Evolutionary conservation across 2,329 filamentous ascomycete genomes (phyloP), one percentile per base, ranked within the genome.

Genomic region (Trichophyton rubrum): DNA sequence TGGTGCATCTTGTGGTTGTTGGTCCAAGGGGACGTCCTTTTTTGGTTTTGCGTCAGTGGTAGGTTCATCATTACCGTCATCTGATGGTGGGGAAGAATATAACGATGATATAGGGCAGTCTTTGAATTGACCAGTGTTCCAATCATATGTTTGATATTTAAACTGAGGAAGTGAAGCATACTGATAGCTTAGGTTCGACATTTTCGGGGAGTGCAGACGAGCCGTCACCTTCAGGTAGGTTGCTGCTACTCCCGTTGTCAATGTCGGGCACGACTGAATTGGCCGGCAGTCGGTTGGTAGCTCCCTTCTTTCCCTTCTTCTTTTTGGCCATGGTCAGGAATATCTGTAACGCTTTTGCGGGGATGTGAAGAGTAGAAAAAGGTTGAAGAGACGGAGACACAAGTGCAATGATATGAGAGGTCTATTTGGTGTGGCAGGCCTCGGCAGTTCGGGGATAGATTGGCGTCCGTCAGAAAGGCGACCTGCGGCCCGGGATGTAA

Each of bases 111-210:
- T 69, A 67, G 71, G 69, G 67, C 74, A 70, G 65, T 66, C 70
- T 66, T 69, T 70, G 64, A 69, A 75, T 66, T 68, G 63, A 59
- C 70, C 64, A 64, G 73, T 73, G 63, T 69, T 64, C 68, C 63
- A 70, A 67, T 77, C 74, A 68, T 73, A 70, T 60, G 67, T 70
- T 66, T 75, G 73, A 69, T 77, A 78, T 65, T 73, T 64, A 69
- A 71, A 77, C 61, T 65, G 64, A 68, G 74, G 70, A 69, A 76
- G 64, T 60, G 73, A 62, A 70, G 74, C 75, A 73, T 77, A 78
- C 75, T 74, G 68, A 67, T 68, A 71, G 60, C 58, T 63, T 60
- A 58, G 66, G 57, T 58, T 62, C 60, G 65, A 67, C 74, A 76
- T 76, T 66, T 69, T 74, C 68, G 64, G 62, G 63, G 62, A 65